Percentiles rank a stretch among this genome's conserved stretches.
Evolutionary conservation across 2,329 filamentous ascomycete species (phyloP).

Genomic region (Pseudopithomyces chartarum): DNA sequence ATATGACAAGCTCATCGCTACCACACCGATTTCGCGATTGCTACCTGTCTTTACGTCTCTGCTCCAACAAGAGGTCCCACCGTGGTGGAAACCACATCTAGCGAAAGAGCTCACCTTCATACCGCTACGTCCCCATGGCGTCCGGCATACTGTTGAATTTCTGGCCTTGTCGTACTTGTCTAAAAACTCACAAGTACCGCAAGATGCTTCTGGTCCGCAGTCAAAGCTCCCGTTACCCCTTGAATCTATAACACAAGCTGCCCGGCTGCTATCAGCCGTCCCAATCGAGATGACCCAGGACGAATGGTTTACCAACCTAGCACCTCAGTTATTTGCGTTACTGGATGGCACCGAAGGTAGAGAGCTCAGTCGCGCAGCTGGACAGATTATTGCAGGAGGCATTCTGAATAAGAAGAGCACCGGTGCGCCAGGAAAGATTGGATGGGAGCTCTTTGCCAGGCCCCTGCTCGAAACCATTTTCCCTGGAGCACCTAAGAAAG

Average conservation of each 20-base stretch:
- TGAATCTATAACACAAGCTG: slow-evolving; percentile 68
- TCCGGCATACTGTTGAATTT: slow-evolving; percentile 72
- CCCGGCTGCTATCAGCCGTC: slow-evolving; percentile 64
- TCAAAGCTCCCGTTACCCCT: slow-evolving; percentile 65
- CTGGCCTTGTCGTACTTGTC: slow-evolving; percentile 69
- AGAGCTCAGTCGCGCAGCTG: slow-evolving; percentile 63
- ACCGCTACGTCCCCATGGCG: slow-evolving; percentile 66
- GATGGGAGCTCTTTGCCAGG: slow-evolving; percentile 66
- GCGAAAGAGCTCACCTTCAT: slow-evolving; percentile 63
- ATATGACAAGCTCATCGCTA: slow-evolving; percentile 23
- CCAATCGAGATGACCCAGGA: slow-evolving; percentile 60
- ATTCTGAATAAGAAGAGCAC: slow-evolving; percentile 67
- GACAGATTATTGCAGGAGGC: slow-evolving; percentile 69
- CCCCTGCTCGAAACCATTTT: slow-evolving; percentile 62
- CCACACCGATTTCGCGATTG: slow-evolving; percentile 58
- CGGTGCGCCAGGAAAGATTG: slow-evolving; percentile 65
- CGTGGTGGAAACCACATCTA: slow-evolving; percentile 64
- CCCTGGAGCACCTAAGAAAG: slow-evolving; percentile 36
- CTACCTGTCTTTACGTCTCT: slow-evolving; percentile 67
- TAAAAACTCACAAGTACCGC: slow-evolving; percentile 50
- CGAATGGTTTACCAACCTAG: slow-evolving; percentile 65
- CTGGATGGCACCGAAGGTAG: slow-evolving; percentile 65
- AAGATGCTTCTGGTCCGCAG: slow-evolving; percentile 37
- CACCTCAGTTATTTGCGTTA: slow-evolving; percentile 64
- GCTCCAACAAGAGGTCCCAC: slow-evolving; percentile 65